Evolutionary conservation across 208 protist genomes (phyloP), one percentile per base, ranked within the genome.

Genomic region (Leishmania lainsoni): DNA sequence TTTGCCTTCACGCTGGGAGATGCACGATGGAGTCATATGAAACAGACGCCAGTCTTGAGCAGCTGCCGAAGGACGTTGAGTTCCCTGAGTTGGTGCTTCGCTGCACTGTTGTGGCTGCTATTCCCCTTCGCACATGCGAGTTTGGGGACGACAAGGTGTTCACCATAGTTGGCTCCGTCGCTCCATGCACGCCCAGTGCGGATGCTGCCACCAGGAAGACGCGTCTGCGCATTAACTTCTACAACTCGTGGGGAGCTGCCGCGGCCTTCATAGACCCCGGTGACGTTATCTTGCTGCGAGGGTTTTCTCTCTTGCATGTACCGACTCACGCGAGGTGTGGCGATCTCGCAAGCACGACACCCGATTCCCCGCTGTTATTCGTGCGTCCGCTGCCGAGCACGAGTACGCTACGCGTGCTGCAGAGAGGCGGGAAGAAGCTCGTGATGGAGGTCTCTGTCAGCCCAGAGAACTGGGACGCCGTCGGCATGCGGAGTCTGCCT

Each of bases 381-480:
- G 39, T 94, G 59, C 83, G 85, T 29, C 88, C 90, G 8, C 84
- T 92, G 39, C 42, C 52, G n/a, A 61, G 86, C 9, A 79, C 71
- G 22, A 88, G 84, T 22, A 84, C 73, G 22, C 76, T 96, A 79
- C 78, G 84, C 0, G 90, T 88, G 9, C 54, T 94, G 68, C 93
- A 94, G 73, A 81, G 56, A n/a, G 83, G 84, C 0, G 73, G 85
- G 22, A 59, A 86, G 8, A 85, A 85, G 35, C 85, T 90, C 39
- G 84, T 88, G 52, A 93, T 93, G 90, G 92, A 95, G 71, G 86
- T 95, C 35, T 82, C 84, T 49, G 89, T 95, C 54, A 73, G 51
- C 32, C 86, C 89, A 2, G 83, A 87, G 42, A 83, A 75, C 70
- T 84, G 91, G 49, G 92, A 95, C 2, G 75, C 79, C 39, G 84